Evolutionary conservation across 768 basidiomycete genomes (phyloP).

Genomic region (Botryobasidium botryosum): DNA sequence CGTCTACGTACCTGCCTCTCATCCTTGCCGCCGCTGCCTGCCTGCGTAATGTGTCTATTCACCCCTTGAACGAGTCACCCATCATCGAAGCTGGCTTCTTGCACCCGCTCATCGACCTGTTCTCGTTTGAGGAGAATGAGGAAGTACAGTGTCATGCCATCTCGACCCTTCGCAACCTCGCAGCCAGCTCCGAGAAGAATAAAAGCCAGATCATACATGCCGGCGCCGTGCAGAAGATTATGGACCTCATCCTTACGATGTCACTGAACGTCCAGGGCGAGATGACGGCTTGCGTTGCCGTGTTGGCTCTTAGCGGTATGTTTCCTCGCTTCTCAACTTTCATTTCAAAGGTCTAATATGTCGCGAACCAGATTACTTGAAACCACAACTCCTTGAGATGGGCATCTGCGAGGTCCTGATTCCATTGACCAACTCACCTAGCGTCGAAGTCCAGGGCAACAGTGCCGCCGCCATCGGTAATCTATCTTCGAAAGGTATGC

Average conservation of each 20-base stretch:
- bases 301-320: slow-evolving; percentile 85
- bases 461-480: slow-evolving; percentile 96
- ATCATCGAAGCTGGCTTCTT: slow-evolving; percentile 98
- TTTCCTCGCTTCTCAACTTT: slow-evolving; percentile 9
- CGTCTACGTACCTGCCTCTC: slow-evolving; percentile 92
- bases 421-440: slow-evolving; percentile 87
- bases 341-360: background rate
- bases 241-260: slow-evolving; percentile 86
- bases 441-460: slow-evolving; percentile 97
- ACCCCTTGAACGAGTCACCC: slow-evolving; percentile 95
- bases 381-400: slow-evolving; percentile 93
- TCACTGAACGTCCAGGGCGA: slow-evolving; percentile 96
- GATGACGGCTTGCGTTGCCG: slow-evolving; percentile 98
- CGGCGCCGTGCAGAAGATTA: slow-evolving; percentile 91
- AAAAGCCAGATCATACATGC: slow-evolving; percentile 96
- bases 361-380: slow-evolving; percentile 65
- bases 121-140: slow-evolving; percentile 98
- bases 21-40: slow-evolving; percentile 97
- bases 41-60: slow-evolving; percentile 97
- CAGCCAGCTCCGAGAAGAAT: slow-evolving; percentile 95
- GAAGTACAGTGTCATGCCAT: slow-evolving; percentile 99
- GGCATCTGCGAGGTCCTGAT: slow-evolving; percentile 96
- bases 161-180: slow-evolving; percentile 88
- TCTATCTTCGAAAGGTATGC: slow-evolving; percentile 81
- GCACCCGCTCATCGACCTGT: slow-evolving; percentile 83